Conservation (phyloP, 768 basidiomycete genomes). For the Lactifluus volemus region DNA sequence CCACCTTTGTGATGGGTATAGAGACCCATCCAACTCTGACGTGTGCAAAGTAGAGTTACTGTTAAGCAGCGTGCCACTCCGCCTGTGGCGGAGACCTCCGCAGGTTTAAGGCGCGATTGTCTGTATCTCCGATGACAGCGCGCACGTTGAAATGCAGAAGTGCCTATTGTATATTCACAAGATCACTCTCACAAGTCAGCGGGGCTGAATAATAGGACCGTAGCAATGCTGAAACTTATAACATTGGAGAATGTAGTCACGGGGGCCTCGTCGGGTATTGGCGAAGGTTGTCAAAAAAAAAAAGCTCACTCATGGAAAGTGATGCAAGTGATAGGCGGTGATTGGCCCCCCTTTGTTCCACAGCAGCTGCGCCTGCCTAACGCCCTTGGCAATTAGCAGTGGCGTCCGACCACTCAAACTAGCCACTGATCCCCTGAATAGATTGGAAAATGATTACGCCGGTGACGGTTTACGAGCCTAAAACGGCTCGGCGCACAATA, state of each 20-base stretch:
- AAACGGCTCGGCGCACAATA: not conserved
- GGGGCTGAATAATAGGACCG: not conserved
- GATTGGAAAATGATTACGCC: not conserved
- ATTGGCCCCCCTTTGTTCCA: not conserved
- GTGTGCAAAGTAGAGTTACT: not conserved
- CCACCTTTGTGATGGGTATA: not conserved
- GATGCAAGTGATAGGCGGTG: not conserved
- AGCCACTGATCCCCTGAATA: not conserved
- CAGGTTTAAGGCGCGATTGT: not conserved
- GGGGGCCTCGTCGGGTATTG: not conserved
- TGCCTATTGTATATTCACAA: not conserved
- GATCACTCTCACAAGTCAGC: not conserved
- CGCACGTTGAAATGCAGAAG: slow-evolving; percentile 5
- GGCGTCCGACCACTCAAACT: not conserved
- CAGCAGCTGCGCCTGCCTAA: not conserved
- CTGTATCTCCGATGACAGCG: slow-evolving; percentile 5
- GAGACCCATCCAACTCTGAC: not conserved
- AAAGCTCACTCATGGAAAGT: not conserved
- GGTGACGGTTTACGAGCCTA: not conserved
- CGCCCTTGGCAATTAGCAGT: not conserved
- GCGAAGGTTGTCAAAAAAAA: slow-evolving; percentile 1
- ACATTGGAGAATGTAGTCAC: not conserved
- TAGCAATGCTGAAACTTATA: not conserved
- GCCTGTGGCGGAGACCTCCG: not conserved
- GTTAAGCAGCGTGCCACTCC: slow-evolving; percentile 3